A percentile compares a stretch with the other conserved stretches of the same genome.
These are phyloP conservation scores for Tricholoma matsutake DNA, from an alignment of 768 basidiomycete species.

Conservation along the genomic window DNA sequence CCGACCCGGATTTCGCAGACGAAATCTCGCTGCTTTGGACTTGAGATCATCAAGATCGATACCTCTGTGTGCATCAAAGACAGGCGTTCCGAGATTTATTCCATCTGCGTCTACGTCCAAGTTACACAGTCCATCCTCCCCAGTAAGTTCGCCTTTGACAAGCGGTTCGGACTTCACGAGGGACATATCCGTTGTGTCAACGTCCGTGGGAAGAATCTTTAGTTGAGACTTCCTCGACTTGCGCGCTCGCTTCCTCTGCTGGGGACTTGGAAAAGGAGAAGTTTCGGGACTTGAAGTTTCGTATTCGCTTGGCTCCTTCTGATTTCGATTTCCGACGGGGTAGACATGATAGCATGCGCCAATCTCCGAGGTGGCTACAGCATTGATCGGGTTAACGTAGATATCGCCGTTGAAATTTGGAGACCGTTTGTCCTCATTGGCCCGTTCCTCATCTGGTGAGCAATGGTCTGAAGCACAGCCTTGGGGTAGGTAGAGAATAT, in stretches of 20 bases:
- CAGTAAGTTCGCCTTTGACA: not conserved
- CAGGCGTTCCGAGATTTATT: conserved; percentile 46
- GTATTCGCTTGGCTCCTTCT: conserved; percentile 12
- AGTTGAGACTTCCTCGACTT: conserved; percentile 5
- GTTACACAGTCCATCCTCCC: not conserved
- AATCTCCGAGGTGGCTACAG: not conserved
- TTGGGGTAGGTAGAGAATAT: conserved; percentile 2
- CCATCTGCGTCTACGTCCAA: not conserved
- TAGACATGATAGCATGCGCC: conserved; percentile 2
- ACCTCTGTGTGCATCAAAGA: conserved; percentile 64
- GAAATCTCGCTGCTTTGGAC: conserved; percentile 52
- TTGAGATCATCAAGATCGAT: conserved; percentile 52
- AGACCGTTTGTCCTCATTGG: not conserved
- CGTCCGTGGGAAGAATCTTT: conserved; percentile 2
- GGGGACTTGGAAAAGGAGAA: conserved; percentile 19
- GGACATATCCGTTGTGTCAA: not conserved
- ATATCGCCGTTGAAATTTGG: not conserved
- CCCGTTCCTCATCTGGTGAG: not conserved
- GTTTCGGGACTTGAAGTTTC: conserved; percentile 9
- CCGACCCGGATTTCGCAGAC: conserved; percentile 47
- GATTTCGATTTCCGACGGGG: not conserved
- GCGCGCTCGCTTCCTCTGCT: conserved; percentile 7
- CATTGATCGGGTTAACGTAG: not conserved
- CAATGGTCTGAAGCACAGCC: not conserved
- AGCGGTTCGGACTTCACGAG: conserved; percentile 1